Evolutionary conservation across 805 yeast species (phyloP), one percentile per base, ranked within the genome.

Genomic region (Yarrowia sp.): DNA sequence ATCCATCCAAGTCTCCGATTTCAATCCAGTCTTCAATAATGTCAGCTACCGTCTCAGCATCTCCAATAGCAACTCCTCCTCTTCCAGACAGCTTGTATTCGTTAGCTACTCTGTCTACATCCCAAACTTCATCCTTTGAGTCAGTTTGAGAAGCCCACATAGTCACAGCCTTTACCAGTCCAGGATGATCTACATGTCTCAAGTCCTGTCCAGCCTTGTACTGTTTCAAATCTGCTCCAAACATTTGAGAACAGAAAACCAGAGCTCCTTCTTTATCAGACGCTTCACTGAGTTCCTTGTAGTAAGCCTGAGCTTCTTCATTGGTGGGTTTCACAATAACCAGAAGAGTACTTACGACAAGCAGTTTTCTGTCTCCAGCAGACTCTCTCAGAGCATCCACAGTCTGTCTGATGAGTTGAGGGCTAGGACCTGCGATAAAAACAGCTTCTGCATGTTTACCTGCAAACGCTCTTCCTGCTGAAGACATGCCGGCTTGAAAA

Each of bases 401-500:
- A 53, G 76, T 72, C 13, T 65, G 68, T 6, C 70, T 74, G 41
- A 78, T 67, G 5, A 61, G 66, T 35, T 69, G 72, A 2, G 81
- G 78, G 5, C 76, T 71, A 31, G 73, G 70, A 4, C 76, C 76
- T 14, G 76, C 74, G 11, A 76, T 71, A 65, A 80, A 80, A 4
- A 78, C 75, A 14, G 75, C 76, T 66, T 80, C 83, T 0, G 82
- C 82, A 67, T 77, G 74, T 66, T 75, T 75, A 5, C 83, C 80
- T 6, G 80, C 83, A 67, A 78, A 73, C 9, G 77, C 77, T 45
- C 73, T 72, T 9, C 83, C 83, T 22, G 72, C 72, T 10, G 75
- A 69, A 5, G 83, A 80, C 28, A 79, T 71, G 4, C 83, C 83
- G 1, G 83, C 83, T 69, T 79, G 81, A 48, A 79, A 72, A 39